A percentile compares a stretch with the other conserved stretches of the same genome.
Evolutionary conservation across 805 yeast genomes (phyloP).

Genomic region (Debaryomyces castellii): DNA sequence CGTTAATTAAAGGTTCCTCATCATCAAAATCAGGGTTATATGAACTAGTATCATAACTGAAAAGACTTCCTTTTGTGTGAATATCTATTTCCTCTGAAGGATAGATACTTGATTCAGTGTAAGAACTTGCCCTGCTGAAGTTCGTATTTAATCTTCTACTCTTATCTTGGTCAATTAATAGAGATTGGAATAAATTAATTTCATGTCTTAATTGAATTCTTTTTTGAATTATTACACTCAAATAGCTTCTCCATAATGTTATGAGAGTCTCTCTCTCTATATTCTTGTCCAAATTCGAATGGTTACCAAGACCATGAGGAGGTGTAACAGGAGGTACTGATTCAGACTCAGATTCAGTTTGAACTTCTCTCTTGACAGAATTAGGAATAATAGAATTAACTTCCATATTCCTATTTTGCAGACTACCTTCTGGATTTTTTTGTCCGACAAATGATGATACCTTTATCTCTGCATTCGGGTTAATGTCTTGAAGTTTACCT

Average conservation of each 20-base stretch:
- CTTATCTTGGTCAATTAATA: slow-evolving; percentile 9
- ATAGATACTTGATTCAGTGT: neutral
- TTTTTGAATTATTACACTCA: slow-evolving; percentile 32
- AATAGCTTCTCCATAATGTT: slow-evolving; percentile 34
- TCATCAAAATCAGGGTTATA: neutral
- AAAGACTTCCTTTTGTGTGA: neutral
- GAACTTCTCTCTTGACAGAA: neutral
- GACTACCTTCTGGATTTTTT: neutral
- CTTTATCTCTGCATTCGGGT: slow-evolving; percentile 7
- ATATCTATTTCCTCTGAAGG: neutral
- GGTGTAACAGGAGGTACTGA: slow-evolving; percentile 28
- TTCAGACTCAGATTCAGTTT: slow-evolving; percentile 4
- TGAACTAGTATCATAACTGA: neutral
- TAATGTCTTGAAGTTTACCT: slow-evolving; percentile 26
- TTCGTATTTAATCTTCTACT: no score
- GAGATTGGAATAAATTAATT: slow-evolving; percentile 31
- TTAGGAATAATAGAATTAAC: no score
- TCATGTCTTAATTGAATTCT: slow-evolving; percentile 43
- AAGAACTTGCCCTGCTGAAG: neutral
- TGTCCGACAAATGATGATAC: neutral
- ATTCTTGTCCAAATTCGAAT: slow-evolving; percentile 6
- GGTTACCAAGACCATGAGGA: slow-evolving; percentile 13
- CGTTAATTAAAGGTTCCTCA: neutral
- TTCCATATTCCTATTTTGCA: no score
- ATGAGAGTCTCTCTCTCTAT: neutral